Base-by-base conservation (phyloP, 1,284 basidiomycete species). In the Spongiforma sp. region DNA sequence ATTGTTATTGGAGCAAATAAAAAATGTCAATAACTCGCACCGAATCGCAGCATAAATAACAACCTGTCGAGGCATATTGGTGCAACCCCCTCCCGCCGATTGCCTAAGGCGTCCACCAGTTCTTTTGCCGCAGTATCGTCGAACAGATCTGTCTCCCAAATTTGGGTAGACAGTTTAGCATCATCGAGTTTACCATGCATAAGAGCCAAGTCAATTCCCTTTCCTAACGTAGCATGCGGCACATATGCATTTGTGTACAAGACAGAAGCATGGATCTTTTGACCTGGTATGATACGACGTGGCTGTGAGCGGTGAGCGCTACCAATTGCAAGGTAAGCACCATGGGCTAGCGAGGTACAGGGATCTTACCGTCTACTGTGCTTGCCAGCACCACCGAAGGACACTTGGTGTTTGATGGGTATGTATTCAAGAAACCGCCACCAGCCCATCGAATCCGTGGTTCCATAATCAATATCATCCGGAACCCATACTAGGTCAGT, bases 341-440 rank as follows among this genome's bases (percentile, higher is more conserved):
- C n/a, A 32, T 14, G 21, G 52, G 6, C 7, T 33, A 33, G 52
- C 3, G 3, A 7, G 32, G 12, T 54, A 32, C n/a, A 32, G 33
- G n/a, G n/a, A n/a, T 32, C 52, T 54, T 15, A 54, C 52, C 52
- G 52, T n/a, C 30, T 19, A 33, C 21, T 32, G 17, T 54, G 21
- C 32, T 15, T 54, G 24, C 52, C 52, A 7, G 14, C 21, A 33
- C 52, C 52, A 33, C 32, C 32, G n/a, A 30, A n/a, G 7, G 52
- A 32, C 17, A 54, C 52, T 54, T 33, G 52, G n/a, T 54, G 52
- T 32, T 19, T 54, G 8, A 54, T 54, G 32, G 52, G 2, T 73
- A 24, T 68, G 72, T 68, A 33, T 26, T 75, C 73, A 1, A 67
- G 5, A 2, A 63, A 1, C 59, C 37, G 33, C 73, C 72, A 74